A percentile compares a stretch with the other conserved stretches of the same genome.
phyloP scores from a whole-genome alignment of 2,329 filamentous ascomycete species.

The Aspergillaceae sp. region DNA sequence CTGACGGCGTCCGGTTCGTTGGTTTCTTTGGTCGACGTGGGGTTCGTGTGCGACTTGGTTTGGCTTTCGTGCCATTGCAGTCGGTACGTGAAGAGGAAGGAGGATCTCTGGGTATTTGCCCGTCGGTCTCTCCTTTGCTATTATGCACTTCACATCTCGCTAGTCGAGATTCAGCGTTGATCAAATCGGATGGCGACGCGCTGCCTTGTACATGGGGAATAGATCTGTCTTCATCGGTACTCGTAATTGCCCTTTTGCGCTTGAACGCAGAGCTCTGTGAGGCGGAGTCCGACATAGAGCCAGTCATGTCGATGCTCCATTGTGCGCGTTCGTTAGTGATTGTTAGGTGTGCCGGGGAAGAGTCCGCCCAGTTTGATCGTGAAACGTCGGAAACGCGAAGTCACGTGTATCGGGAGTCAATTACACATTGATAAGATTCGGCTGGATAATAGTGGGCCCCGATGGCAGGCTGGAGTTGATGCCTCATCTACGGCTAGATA shows the following conservation, averaged over 20 bases:
- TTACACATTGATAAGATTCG: background rate
- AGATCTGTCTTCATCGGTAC: background rate
- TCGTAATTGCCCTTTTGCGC: conserved; percentile 13
- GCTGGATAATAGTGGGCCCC: no score
- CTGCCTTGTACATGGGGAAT: background rate
- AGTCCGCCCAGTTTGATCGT: background rate
- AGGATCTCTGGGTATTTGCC: background rate
- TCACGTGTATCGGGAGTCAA: conserved; percentile 7
- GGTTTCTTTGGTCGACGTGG: conserved; percentile 5
- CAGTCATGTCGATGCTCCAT: conserved; percentile 20
- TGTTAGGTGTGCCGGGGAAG: background rate
- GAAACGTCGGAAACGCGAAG: conserved; percentile 3
- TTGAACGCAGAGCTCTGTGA: conserved; percentile 3
- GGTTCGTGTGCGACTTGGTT: conserved; percentile 1
- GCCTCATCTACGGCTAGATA: no score
- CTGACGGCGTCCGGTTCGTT: conserved; percentile 24
- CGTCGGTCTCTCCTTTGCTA: background rate
- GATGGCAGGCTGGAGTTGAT: no score
- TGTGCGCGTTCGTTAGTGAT: conserved; percentile 3
- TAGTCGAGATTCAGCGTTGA: background rate
- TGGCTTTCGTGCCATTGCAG: conserved; percentile 2
- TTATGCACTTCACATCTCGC: background rate
- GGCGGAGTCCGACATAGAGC: conserved; percentile 2
- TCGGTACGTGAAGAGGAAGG: background rate
- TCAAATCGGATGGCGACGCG: background rate